Conservation (phyloP, 2,329 filamentous ascomycete genomes). For the Fusarium oxysporum region DNA sequence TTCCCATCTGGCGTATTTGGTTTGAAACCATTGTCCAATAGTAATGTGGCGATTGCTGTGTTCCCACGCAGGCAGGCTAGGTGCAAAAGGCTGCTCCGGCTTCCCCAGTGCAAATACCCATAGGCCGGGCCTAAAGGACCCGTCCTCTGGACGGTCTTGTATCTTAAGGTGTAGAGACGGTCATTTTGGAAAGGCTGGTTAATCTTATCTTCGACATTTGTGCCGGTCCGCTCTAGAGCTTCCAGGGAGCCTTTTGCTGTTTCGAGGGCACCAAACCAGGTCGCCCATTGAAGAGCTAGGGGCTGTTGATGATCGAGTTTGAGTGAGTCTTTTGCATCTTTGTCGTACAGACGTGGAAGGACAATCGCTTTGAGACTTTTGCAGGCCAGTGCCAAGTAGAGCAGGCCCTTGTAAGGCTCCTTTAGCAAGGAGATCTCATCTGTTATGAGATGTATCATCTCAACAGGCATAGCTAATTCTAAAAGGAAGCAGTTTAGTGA, state of each 20-base stretch:
- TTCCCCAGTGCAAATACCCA: constrained; percentile 23
- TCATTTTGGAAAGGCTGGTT: constrained; percentile 10
- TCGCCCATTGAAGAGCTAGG: constrained; percentile 28
- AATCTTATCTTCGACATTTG: constrained; percentile 11
- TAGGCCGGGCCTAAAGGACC: background rate
- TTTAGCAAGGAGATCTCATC: constrained; percentile 11
- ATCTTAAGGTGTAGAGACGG: constrained; percentile 16
- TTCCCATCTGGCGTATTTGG: constrained; percentile 13
- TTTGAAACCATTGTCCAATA: constrained; percentile 11
- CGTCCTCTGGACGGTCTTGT: constrained; percentile 1
- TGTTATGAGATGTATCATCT: constrained; percentile 23
- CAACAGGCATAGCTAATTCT: constrained; percentile 21
- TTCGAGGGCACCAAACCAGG: constrained; percentile 31
- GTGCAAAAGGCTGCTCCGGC: constrained; percentile 25
- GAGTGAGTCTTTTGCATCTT: constrained; percentile 14
- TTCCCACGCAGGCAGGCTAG: constrained; percentile 35
- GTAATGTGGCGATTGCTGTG: constrained; percentile 20
- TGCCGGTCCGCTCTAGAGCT: background rate
- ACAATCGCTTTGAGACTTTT: constrained; percentile 3
- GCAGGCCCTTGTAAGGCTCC: constrained; percentile 10
- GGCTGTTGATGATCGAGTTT: constrained; percentile 8
- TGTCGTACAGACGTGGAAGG: constrained; percentile 20
- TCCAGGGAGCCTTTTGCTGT: constrained; percentile 21
- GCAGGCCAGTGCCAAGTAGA: constrained; percentile 18
- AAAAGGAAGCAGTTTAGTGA: background rate